Evolutionary conservation across 257 asterid species (phyloP).

Genomic region (Leonotis leonurus): DNA sequence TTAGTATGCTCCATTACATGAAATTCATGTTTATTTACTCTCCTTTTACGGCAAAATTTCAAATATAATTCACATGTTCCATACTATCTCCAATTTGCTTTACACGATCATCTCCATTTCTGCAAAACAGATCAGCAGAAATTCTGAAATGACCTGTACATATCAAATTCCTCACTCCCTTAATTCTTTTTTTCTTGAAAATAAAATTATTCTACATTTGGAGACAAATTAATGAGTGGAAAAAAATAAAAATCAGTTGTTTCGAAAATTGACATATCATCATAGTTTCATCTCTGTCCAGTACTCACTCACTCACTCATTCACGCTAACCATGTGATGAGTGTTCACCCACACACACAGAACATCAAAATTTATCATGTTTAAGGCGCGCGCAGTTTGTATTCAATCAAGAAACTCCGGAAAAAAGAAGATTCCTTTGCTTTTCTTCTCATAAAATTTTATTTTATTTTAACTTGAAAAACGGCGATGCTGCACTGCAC

Average conservation of each 20-base stretch:
- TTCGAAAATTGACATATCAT: too few species aligned
- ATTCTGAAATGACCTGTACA: not conserved
- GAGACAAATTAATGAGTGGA: not conserved
- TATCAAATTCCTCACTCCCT: not conserved
- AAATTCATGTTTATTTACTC: not conserved
- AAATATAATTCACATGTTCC: not conserved
- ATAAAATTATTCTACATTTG: not conserved
- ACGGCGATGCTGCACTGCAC: not conserved
- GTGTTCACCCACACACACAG: not conserved
- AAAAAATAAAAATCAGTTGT: too few species aligned
- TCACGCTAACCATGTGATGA: slow-evolving; percentile 21
- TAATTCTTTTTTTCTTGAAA: not conserved
- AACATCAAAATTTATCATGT: not conserved
- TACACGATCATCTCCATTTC: not conserved
- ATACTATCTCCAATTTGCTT: not conserved
- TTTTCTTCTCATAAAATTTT: not conserved
- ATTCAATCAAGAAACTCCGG: not conserved
- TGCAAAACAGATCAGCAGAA: not conserved
- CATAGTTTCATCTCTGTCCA: not conserved
- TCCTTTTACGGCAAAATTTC: not conserved
- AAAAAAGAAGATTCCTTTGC: slow-evolving; percentile 10
- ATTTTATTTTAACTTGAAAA: not conserved
- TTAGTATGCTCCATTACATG: not conserved
- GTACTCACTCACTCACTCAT: too few species aligned
- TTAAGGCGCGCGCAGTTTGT: not conserved